These are phyloP conservation scores for Ophiocordyceps sinensis DNA, from an alignment of 2,329 filamentous ascomycete species.

Conservation along the genomic window DNA sequence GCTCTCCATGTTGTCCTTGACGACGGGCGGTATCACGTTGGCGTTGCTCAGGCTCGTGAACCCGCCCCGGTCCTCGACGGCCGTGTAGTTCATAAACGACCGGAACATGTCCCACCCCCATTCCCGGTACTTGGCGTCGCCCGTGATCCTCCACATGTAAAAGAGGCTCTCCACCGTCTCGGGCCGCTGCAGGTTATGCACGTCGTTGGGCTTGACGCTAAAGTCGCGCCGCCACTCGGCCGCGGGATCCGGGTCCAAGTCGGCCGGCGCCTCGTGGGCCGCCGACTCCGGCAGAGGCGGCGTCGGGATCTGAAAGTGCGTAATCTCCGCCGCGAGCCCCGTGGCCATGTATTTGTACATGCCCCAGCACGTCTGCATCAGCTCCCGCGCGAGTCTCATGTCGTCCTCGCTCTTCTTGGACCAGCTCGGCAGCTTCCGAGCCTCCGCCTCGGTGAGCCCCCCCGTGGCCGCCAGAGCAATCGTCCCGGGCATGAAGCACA, in stretches of 20 bases:
- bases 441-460: constrained; percentile 60
- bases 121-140: constrained; percentile 73
- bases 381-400: constrained; percentile 72
- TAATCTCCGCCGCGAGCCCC: constrained; percentile 87
- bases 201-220: constrained; percentile 64
- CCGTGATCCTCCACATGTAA: constrained; percentile 98
- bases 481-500: constrained; percentile 94
- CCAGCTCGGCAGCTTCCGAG: constrained; percentile 61
- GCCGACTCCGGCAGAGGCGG: constrained; percentile 48
- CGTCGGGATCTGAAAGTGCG: constrained; percentile 66
- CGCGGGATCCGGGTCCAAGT: constrained; percentile 35
- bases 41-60: constrained; percentile 75
- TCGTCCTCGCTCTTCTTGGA: constrained; percentile 68
- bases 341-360: constrained; percentile 89
- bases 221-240: constrained; percentile 66
- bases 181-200: constrained; percentile 85
- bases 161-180: constrained; percentile 95
- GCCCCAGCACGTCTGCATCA: constrained; percentile 96
- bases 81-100: constrained; percentile 73
- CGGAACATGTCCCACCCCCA: constrained; percentile 99
- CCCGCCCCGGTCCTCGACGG: constrained; percentile 61
- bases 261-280: constrained; percentile 29
- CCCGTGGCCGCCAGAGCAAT: constrained; percentile 81
- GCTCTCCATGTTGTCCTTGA: constrained; percentile 91
- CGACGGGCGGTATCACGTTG: constrained; percentile 50